Base-by-base conservation (phyloP, 1,284 basidiomycete species). In the Ustilago nuda region DNA sequence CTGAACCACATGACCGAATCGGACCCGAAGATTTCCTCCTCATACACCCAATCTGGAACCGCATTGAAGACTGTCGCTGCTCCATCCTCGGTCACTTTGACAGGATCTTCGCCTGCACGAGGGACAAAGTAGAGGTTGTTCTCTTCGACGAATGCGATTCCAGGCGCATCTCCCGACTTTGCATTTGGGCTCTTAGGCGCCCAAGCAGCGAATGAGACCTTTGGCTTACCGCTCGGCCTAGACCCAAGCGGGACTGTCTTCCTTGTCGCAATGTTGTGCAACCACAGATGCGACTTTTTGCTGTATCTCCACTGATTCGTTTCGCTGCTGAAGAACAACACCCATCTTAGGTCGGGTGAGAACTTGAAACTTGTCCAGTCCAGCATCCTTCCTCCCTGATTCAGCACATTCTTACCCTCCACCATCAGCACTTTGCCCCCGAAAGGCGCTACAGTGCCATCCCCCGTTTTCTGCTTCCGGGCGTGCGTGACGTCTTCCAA, bases 1-100 rank as follows among this genome's bases (percentile, higher is more conserved):
- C 92, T 92, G 92, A 94, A 98, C 94, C 94, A 98, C 8, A 96
- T 88, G 0, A 94, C 92, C 57, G 87, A 91, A 80, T 94, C 91
- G 39, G 87, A 84, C 5, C 88, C 87, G 76, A 94, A 93, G 30
- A 98, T 90, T 72, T 87, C 84, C 57, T 81, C 79, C 58, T 83
- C 82, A 53, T 84, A 83, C 13, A 82, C 83, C 87, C 96, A 98
- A 86, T 97, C 94, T 0, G 94, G 93, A 0, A 98, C 92, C 7
- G 95, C 96, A 82, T 98, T 92, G 88, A 98, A 98, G 35, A 95
- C 88, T 0, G 92, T 92, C 0, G 90, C 88, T 52, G 92, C 93
- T 0, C 95, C 96, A 27, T 92, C 91, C 1, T 88, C 87, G 0
- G 96, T 99, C 8, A 99, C 88, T 15, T 92, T 91, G 54, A 95